phyloP scores from a whole-genome alignment of 164 flowering plant species.

The Houttuynia cordata region DNA sequence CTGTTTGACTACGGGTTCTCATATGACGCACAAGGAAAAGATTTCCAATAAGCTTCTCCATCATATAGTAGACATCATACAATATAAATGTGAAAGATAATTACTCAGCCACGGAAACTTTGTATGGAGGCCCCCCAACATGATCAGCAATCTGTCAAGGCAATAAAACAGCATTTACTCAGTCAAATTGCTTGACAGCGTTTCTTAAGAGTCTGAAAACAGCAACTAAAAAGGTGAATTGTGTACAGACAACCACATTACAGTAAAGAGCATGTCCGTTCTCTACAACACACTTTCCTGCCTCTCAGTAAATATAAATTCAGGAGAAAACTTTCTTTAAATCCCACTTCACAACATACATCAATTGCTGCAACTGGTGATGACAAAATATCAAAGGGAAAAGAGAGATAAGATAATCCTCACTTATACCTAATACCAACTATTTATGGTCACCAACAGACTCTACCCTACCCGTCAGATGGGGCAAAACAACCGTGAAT shows the following conservation, averaged over 20 bases:
- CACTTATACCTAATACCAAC: too few relatives aligned
- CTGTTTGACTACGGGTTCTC: too few relatives aligned
- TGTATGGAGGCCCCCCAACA: slow-evolving; percentile 70
- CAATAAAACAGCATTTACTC: background rate
- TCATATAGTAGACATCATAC: background rate
- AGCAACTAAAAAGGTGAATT: background rate
- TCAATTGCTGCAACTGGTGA: too few relatives aligned
- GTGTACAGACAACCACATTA: too few relatives aligned
- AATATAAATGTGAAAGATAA: slow-evolving; percentile 4
- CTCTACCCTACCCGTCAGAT: too few relatives aligned
- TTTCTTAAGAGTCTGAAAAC: too few relatives aligned
- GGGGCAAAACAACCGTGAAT: too few relatives aligned
- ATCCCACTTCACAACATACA: too few relatives aligned
- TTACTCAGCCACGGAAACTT: slow-evolving; percentile 62
- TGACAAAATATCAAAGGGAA: too few relatives aligned
- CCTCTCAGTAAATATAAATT: background rate
- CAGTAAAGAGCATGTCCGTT: background rate
- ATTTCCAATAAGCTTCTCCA: background rate
- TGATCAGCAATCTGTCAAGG: slow-evolving; percentile 49
- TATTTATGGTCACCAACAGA: too few relatives aligned
- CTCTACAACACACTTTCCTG: background rate
- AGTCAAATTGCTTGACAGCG: background rate
- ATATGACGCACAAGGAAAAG: too few relatives aligned
- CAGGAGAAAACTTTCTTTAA: too few relatives aligned
- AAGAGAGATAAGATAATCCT: background rate